Evolutionary conservation across 805 yeast genomes (phyloP).

Genomic region (Kuraishia floccosa): DNA sequence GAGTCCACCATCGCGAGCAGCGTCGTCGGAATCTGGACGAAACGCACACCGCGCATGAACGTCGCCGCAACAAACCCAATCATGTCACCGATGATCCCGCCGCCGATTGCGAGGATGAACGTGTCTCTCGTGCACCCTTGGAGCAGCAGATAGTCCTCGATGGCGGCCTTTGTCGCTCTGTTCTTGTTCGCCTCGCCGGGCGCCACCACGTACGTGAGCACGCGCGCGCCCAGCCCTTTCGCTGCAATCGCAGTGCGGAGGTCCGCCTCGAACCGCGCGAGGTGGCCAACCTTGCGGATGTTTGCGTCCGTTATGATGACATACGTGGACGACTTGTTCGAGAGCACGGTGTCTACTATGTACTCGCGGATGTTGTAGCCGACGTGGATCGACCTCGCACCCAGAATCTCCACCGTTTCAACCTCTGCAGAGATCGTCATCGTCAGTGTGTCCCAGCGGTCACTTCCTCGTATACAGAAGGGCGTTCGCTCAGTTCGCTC

Average conservation of each 20-base stretch:
- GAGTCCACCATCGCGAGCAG: conserved; percentile 96
- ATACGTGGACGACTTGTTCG: conserved; percentile 75
- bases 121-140: conserved; percentile 95
- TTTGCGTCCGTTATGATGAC: conserved; percentile 84
- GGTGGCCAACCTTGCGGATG: conserved; percentile 55
- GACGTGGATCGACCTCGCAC: conserved; percentile 76
- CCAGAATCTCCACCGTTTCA: conserved; percentile 64
- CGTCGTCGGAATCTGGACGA: conserved; percentile 90
- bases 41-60: conserved; percentile 95
- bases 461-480: no score
- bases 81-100: conserved; percentile 99
- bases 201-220: conserved; percentile 63
- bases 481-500: no score
- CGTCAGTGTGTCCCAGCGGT: no score
- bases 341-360: conserved; percentile 56
- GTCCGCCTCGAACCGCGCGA: conserved; percentile 29
- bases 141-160: conserved; percentile 76
- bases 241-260: conserved; percentile 25
- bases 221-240: conserved; percentile 44
- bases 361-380: conserved; percentile 75
- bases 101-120: conserved; percentile 89
- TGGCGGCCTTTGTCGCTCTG: conserved; percentile 80
- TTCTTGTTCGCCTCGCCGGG: conserved; percentile 93
- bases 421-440: no score
- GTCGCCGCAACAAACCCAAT: conserved; percentile 99